Conservation (phyloP, 306 rosid species). For the Lithocarpus polystachyus region DNA sequence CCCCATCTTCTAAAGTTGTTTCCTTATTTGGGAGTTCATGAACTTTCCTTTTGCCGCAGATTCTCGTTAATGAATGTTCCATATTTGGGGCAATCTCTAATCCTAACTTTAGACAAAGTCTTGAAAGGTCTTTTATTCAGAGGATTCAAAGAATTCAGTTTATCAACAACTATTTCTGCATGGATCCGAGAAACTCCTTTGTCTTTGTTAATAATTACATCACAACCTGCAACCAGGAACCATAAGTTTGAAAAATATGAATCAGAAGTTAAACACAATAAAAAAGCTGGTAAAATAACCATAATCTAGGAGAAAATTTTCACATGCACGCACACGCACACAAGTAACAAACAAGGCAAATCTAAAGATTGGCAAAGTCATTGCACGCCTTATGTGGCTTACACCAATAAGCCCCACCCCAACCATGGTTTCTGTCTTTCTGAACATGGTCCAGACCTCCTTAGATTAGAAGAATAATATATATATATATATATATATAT, state of each 20-base stretch:
- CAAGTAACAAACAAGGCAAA: neutral
- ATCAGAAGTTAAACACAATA: slow-evolving; percentile 6
- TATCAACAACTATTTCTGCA: slow-evolving; percentile 72
- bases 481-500: too few relatives aligned
- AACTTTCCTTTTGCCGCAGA: slow-evolving; percentile 47
- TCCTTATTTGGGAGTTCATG: slow-evolving; percentile 80
- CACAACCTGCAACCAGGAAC: slow-evolving; percentile 58
- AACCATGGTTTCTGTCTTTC: neutral
- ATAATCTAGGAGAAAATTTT: neutral
- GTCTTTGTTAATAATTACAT: slow-evolving; percentile 69
- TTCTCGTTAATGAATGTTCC: slow-evolving; percentile 67
- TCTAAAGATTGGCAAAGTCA: too few relatives aligned
- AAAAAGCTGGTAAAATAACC: neutral
- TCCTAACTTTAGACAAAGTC: slow-evolving; percentile 28
- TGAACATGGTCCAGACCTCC: neutral
- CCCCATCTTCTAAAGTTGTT: slow-evolving; percentile 59
- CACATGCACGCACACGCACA: neutral
- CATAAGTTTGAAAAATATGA: slow-evolving; percentile 12
- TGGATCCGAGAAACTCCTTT: slow-evolving; percentile 95
- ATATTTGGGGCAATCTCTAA: slow-evolving; percentile 84
- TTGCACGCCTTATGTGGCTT: neutral
- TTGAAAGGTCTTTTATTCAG: slow-evolving; percentile 24
- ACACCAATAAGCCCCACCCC: neutral
- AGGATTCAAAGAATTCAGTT: slow-evolving; percentile 42
- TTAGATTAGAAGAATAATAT: neutral